These are phyloP conservation scores for Erigeron canadensis DNA, from an alignment of 129 eudicot species.

Conservation along the genomic window DNA sequence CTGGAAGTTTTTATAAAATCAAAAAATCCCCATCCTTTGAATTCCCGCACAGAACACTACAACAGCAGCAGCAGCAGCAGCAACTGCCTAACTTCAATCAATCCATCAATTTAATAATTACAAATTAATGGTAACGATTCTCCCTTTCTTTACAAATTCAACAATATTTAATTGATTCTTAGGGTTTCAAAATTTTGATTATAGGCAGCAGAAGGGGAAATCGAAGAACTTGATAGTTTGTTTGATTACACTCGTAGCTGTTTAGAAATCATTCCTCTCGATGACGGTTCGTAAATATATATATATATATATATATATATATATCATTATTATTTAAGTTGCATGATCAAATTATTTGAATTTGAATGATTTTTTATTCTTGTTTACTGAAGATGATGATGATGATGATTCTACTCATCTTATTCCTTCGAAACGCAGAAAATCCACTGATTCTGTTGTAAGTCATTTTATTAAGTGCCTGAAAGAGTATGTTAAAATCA, in stretches of 20 bases:
- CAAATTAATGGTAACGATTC: no score
- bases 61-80: no score
- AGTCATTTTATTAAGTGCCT: background rate
- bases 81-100: no score
- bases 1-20: no score
- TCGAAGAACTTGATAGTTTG: constrained; percentile 82
- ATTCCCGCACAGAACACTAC: no score
- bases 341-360: constrained; percentile 1
- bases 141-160: no score
- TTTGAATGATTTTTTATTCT: background rate
- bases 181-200: background rate
- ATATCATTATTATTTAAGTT: background rate
- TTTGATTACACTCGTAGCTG: constrained; percentile 76
- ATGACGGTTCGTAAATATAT: constrained; percentile 38
- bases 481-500: background rate
- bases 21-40: no score
- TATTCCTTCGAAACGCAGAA: constrained; percentile 45
- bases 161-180: background rate
- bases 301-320: background rate
- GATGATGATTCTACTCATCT: constrained; percentile 35
- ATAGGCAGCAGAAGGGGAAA: constrained; percentile 32
- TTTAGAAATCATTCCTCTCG: constrained; percentile 65
- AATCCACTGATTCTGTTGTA: constrained; percentile 38
- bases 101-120: no score
- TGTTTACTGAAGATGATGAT: constrained; percentile 50